phyloP scores from a whole-genome alignment of 345 rosid species.

The Ceriops tagal region DNA sequence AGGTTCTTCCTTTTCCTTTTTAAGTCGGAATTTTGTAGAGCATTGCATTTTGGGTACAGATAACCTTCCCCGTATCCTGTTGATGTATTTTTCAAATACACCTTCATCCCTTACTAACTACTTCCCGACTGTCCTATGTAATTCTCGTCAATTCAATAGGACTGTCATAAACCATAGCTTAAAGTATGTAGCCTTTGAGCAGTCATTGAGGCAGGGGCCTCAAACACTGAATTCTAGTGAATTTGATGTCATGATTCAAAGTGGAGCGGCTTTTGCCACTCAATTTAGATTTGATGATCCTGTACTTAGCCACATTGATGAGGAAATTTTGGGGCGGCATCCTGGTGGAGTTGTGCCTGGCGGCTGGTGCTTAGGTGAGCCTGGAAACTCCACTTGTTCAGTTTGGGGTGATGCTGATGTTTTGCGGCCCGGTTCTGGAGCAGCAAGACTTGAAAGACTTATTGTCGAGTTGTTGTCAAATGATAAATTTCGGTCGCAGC shows the following conservation, averaged over 20 bases:
- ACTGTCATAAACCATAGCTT: slow-evolving; percentile 72
- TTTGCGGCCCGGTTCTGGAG: slow-evolving; percentile 76
- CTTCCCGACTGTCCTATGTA: slow-evolving; percentile 79
- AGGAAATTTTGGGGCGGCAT: slow-evolving; percentile 58
- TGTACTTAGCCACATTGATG: slow-evolving; percentile 69
- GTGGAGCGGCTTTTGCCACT: slow-evolving; percentile 89
- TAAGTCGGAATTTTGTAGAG: slow-evolving; percentile 70
- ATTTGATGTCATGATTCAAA: slow-evolving; percentile 55
- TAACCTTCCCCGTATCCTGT: slow-evolving; percentile 84
- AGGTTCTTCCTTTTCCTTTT: slow-evolving; percentile 74
- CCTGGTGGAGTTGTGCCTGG: slow-evolving; percentile 64
- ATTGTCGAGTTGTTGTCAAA: slow-evolving; percentile 52
- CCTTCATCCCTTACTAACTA: slow-evolving; percentile 67
- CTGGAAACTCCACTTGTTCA: slow-evolving; percentile 49
- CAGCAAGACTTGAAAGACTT: slow-evolving; percentile 64
- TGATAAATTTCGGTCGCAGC: slow-evolving; percentile 48
- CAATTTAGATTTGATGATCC: slow-evolving; percentile 45
- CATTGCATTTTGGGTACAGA: slow-evolving; percentile 77
- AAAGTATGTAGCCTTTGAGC: slow-evolving; percentile 48
- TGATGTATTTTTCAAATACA: slow-evolving; percentile 88
- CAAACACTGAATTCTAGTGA: slow-evolving; percentile 51
- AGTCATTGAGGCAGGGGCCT: slow-evolving; percentile 35
- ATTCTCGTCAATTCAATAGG: slow-evolving; percentile 52
- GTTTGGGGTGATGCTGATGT: slow-evolving; percentile 89
- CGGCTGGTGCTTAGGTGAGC: slow-evolving; percentile 90